Percentiles rank a stretch among this genome's conserved stretches.
These are phyloP conservation scores for Coelastrella sp. DNA, from an alignment of 139 green algal genomes.

Conservation along the genomic window DNA sequence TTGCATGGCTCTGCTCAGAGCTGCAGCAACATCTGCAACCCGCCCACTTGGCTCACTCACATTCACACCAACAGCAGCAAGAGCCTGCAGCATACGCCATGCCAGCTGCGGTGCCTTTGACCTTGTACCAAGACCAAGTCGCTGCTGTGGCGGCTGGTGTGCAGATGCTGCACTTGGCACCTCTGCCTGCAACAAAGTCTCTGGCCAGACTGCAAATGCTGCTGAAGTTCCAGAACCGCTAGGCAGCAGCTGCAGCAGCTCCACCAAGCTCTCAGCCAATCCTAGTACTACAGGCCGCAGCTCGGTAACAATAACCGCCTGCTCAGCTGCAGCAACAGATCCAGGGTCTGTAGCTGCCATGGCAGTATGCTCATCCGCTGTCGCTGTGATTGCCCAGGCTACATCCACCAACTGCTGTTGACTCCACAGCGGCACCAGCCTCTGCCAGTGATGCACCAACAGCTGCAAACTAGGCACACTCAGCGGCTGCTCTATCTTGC, in stretches of 20 bases:
- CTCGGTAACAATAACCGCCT: background rate
- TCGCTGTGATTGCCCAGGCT: background rate
- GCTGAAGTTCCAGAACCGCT: background rate
- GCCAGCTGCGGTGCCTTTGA: background rate
- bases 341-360: background rate
- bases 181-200: background rate
- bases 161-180: background rate
- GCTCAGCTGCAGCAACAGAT: conserved; percentile 1
- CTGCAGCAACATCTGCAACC: background rate
- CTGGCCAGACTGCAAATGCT: conserved; percentile 2
- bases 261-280: background rate
- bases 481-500: background rate
- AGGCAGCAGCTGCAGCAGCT: background rate
- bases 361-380: conserved; percentile 12
- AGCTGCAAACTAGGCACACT: background rate
- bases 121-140: too few species aligned
- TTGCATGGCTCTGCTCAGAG: background rate
- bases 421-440: conserved; percentile 20
- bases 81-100: conserved; percentile 40
- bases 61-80: conserved; percentile 24
- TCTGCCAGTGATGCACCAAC: conserved; percentile 10
- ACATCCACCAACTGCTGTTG: conserved; percentile 24
- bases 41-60: background rate
- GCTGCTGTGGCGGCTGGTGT: background rate
- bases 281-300: background rate